Evolutionary conservation across 2,329 filamentous ascomycete species (phyloP), one percentile per base, ranked within the genome.

Genomic region (Colletotrichum eleusines): DNA sequence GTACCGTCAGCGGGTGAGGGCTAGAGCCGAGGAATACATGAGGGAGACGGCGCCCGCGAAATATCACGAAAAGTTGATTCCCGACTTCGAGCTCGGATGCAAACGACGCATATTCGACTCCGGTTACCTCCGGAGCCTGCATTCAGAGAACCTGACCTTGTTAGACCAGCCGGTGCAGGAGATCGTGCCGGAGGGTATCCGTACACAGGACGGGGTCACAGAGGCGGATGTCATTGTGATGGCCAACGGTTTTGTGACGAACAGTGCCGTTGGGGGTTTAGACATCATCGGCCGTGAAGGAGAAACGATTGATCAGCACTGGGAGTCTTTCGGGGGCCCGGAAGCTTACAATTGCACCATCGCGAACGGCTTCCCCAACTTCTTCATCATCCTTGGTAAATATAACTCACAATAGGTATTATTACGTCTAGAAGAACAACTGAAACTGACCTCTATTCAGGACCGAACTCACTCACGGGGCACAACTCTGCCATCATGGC

Each of bases 21-120:
- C 78, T 23, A 71, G 74, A 14, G 77, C 83, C 1, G 84, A 87
- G 70, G 78, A n/a, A 14, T 83, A 78, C 74, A 76, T 84, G 82
- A 74, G 82, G 68, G 75, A 77, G 5, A 80, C 77, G 1, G 87
- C 86, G 0, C 90, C 90, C 0, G 80, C 85, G 60, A 86, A 89
- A 77, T 92, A 91, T 70, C 87, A 89, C 72, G 85, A 89, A 38
- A 82, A 90, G 8, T 76, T 92, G 44, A 88, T 88, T 0, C 90
- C 90, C 0, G 84, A 91, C 60, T 92, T 90, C 67, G 83, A 85
- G 54, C 78, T 91, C 18, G 89, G 89, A 1, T 91, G 89, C 79
- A 92, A 91, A 79, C 81, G 90, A n/a, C 83, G 89, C 18, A 86
- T 92, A 65, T 86, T 87, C 63, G 88, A 91, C 69, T 82, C 84